Base-by-base conservation (phyloP, 1,139 yeast species). In the Eremothecium sinecaudum region DNA sequence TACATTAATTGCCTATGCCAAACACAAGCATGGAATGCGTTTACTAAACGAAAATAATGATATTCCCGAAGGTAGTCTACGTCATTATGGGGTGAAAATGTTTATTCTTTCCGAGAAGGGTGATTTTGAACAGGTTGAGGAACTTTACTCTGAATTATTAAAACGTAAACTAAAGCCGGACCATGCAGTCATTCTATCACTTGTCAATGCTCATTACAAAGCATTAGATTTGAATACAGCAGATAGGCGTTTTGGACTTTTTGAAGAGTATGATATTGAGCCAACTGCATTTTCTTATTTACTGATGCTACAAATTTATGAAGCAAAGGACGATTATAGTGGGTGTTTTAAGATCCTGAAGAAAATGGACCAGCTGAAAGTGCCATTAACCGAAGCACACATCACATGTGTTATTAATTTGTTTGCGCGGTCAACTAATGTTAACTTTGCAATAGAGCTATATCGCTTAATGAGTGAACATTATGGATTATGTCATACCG, bases 21-120 rank as follows among this genome's bases (percentile, higher is more conserved):
- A 63, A 26, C 54, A 63, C 11, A 64, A 69, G 27, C 72, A 76
- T 43, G 80, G 86, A 80, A 58, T 59, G 18, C 60, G 68, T 4
- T 62, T 83, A 40, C 79, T 78, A 50, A 48, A 59, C n/a, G 69
- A 73, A 33, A 78, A 82, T 48, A 82, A 79, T 42, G 62, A 70
- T 27, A 56, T 71, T 16, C 81, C 86, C 0, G n/a, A n/a, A n/a
- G n/a, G n/a, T n/a, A 67, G 68, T 32, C 58, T 70, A 10, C 51
- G 61, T 4, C 86, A 80, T 50, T 81, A 80, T 50, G 67, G 73
- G 3, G 67, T 75, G 22, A 75, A 79, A 4, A 73, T 84, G 72
- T 60, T 64, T 35, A 75, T 84, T 0, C 61, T 82, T 40, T 75
- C 83, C 0, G 50, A 58, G 6, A 58, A 72, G 30, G 84, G 84